Base-by-base conservation (phyloP, 306 rosid species). In the Glycine latifolia region DNA sequence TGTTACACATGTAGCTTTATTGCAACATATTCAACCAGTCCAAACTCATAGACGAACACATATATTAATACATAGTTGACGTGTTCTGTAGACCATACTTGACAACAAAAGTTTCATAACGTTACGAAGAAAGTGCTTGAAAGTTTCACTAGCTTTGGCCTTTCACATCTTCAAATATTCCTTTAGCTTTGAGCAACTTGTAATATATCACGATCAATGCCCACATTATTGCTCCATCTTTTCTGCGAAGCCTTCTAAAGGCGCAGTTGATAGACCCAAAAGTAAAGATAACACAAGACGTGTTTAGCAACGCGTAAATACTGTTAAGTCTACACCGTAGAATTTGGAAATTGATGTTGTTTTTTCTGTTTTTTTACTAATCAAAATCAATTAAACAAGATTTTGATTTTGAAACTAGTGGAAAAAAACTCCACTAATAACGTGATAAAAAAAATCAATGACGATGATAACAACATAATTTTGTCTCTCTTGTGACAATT, bases 111-210 rank as follows among this genome's bases (percentile, higher is more conserved):
- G 14, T 66, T 46, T 7, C 10, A 35, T 6, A 67, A 46, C 56
- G 12, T 83, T 73, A 66, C 80, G 8, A 39, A 73, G 83, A 84
- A 84, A 79, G 7, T 73, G 71, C 67, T 6, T 49, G 47, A 71
- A 50, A 50, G 14, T 3, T 31, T 71, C 46, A 8, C 53, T n/a
- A n/a, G n/a, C n/a, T n/a, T 39, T 15, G 48, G 49, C 12, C 62
- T 35, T 48, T 69, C 75, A 9, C 10, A 20, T 39, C 44, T 39
- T 39, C 44, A 39, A 39, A 4, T 37, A 37, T 39, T 39, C 44
- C 31, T 26, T 26, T 26, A 26, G 31, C 31, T 26, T 26, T 26
- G 31, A 26, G 31, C 17, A 3, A 20, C 9, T 41, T 37, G 7
- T 14, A 14, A 14, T 3, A 43, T 10, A 41, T 67, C 55, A 44